A percentile compares a stretch with the other conserved stretches of the same genome.
phyloP scores from a whole-genome alignment of 371 early-diverging fungal genomes.

The Quaeritorhiza haematococci region DNA sequence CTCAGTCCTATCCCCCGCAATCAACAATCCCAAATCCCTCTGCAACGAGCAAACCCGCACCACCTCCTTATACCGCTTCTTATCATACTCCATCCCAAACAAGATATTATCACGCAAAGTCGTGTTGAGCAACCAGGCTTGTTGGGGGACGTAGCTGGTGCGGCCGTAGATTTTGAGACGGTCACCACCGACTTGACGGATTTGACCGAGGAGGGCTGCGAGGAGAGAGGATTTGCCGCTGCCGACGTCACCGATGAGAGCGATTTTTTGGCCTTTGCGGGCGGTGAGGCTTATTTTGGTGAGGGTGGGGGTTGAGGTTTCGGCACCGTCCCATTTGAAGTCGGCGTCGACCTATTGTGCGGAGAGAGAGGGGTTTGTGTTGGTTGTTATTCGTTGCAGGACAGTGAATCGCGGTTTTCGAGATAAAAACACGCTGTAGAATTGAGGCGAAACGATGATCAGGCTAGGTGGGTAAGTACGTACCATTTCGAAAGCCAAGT shows the following conservation, averaged over 20 bases:
- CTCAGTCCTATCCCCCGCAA: slow-evolving; percentile 80
- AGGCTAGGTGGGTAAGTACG: too few relatives aligned
- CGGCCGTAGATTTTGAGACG: not conserved
- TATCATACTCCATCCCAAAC: slow-evolving; percentile 46
- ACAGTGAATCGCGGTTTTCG: too few relatives aligned
- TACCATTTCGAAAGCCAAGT: too few relatives aligned
- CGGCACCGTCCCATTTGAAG: too few relatives aligned
- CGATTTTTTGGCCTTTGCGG: slow-evolving; percentile 45
- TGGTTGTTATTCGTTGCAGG: too few relatives aligned
- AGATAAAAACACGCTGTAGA: too few relatives aligned
- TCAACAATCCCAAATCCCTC: slow-evolving; percentile 75
- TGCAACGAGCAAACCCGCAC: slow-evolving; percentile 57
- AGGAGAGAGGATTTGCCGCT: slow-evolving; percentile 39
- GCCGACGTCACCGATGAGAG: slow-evolving; percentile 55
- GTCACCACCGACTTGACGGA: not conserved
- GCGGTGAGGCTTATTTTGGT: too few relatives aligned
- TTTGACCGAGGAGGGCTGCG: slow-evolving; percentile 32
- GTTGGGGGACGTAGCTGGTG: slow-evolving; percentile 46
- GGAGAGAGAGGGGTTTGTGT: too few relatives aligned
- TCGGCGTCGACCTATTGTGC: too few relatives aligned
- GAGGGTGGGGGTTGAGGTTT: too few relatives aligned
- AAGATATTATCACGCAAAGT: slow-evolving; percentile 54
- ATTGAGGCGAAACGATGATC: too few relatives aligned
- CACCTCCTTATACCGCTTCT: slow-evolving; percentile 32
- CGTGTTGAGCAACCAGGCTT: slow-evolving; percentile 48